Conservation (phyloP, 2,329 filamentous ascomycete genomes). For the Myriosclerotinia duriaeana region DNA sequence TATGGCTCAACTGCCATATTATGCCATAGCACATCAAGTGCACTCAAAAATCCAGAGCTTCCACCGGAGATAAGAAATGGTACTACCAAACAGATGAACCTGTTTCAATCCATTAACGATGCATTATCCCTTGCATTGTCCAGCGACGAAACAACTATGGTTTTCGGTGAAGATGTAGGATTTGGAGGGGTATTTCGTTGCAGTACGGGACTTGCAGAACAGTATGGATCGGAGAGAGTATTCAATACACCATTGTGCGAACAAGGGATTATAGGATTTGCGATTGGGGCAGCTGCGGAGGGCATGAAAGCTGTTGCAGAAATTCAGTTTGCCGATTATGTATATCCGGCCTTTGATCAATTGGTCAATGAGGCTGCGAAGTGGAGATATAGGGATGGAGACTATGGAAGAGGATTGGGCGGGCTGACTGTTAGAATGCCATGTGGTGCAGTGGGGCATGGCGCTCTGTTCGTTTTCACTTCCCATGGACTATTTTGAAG, state of each 20-base stretch:
- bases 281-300: slow-evolving; percentile 83
- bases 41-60: slow-evolving; percentile 71
- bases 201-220: slow-evolving; percentile 84
- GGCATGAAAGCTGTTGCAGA: slow-evolving; percentile 92
- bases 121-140: slow-evolving; percentile 80
- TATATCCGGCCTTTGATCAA: slow-evolving; percentile 75
- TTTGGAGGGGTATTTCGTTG: slow-evolving; percentile 97
- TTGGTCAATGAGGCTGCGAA: slow-evolving; percentile 76
- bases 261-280: slow-evolving; percentile 93
- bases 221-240: slow-evolving; percentile 82
- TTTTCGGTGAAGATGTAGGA: slow-evolving; percentile 96
- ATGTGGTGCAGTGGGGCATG: slow-evolving; percentile 69
- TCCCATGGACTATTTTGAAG: not conserved
- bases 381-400: slow-evolving; percentile 64
- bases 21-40: slow-evolving; percentile 72
- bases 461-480: slow-evolving; percentile 54
- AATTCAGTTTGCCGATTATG: slow-evolving; percentile 77
- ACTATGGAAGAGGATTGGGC: slow-evolving; percentile 56
- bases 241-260: slow-evolving; percentile 96
- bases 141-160: slow-evolving; percentile 78
- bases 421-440: slow-evolving; percentile 72
- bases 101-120: slow-evolving; percentile 92
- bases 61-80: slow-evolving; percentile 62
- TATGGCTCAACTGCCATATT: slow-evolving; percentile 80
- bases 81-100: slow-evolving; percentile 82